These are phyloP conservation scores for Podospora conica DNA, from an alignment of 495 filamentous ascomycete species.

Conservation along the genomic window DNA sequence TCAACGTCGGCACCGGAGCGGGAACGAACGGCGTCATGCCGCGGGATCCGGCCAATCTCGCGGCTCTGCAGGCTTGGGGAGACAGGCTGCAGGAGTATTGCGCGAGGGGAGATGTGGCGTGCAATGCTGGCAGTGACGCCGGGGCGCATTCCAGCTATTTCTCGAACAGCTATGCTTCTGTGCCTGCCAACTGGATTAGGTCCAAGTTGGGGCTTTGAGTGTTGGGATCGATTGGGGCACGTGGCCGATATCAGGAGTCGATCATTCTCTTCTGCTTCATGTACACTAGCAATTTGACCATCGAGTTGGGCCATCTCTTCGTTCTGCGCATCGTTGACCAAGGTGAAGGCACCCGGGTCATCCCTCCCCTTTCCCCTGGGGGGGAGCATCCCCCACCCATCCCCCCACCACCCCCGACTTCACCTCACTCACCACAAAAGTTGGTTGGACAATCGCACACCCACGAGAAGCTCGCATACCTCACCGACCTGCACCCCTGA, in stretches of 20 bases:
- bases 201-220: constrained; percentile 1
- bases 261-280: too few relatives aligned
- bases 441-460: neutral
- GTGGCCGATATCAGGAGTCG: too few relatives aligned
- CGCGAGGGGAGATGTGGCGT: constrained; percentile 6
- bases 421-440: neutral
- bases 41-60: constrained; percentile 1
- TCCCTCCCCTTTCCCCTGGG: too few relatives aligned
- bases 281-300: too few relatives aligned
- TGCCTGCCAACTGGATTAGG: constrained; percentile 6
- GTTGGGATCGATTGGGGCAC: too few relatives aligned
- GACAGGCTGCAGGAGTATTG: constrained; percentile 5
- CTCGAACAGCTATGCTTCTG: constrained; percentile 6
- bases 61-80: constrained; percentile 3
- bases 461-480: neutral
- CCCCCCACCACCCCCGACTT: too few relatives aligned
- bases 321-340: too few relatives aligned
- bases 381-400: neutral
- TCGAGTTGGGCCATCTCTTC: too few relatives aligned
- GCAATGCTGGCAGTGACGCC: constrained; percentile 4
- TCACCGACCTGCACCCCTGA: neutral
- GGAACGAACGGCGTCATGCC: constrained; percentile 4
- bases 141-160: constrained; percentile 8
- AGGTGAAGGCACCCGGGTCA: too few relatives aligned
- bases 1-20: constrained; percentile 6